These are phyloP conservation scores for Plantago lanceolata DNA, from an alignment of 305 asterid genomes.

Conservation along the genomic window DNA sequence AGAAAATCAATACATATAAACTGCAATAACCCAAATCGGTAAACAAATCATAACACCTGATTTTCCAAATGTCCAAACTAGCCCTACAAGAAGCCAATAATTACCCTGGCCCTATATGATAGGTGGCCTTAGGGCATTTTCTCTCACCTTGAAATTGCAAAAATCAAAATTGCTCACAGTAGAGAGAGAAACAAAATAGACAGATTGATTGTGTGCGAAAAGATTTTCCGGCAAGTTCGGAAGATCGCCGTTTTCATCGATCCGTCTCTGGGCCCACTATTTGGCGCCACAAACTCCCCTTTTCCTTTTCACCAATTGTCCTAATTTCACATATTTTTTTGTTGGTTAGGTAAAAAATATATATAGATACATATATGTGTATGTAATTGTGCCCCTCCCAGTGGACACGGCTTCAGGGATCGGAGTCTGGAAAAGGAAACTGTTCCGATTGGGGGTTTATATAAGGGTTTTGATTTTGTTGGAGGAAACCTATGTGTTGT, in stretches of 20 bases:
- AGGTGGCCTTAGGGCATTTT: slow-evolving; percentile 45
- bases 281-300: slow-evolving; percentile 6
- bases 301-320: slow-evolving; percentile 24
- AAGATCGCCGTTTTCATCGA: slow-evolving; percentile 55
- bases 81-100: too few species aligned
- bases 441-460: too few species aligned
- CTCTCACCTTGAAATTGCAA: slow-evolving; percentile 28
- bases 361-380: slow-evolving; percentile 2
- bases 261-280: slow-evolving; percentile 37
- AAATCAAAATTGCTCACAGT: slow-evolving; percentile 25
- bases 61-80: too few species aligned
- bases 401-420: too few species aligned
- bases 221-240: slow-evolving; percentile 60
- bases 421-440: too few species aligned
- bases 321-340: slow-evolving; percentile 18
- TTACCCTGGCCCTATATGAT: too few species aligned
- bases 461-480: too few species aligned
- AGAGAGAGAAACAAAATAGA: slow-evolving; percentile 12
- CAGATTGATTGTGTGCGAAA: slow-evolving; percentile 29
- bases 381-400: too few species aligned
- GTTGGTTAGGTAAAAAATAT: slow-evolving; percentile 24
- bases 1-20: background rate
- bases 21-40: too few species aligned
- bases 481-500: too few species aligned
- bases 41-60: too few species aligned